Evolutionary conservation across 345 rosid species (phyloP).

Genomic region (Salix arbutifolia): DNA sequence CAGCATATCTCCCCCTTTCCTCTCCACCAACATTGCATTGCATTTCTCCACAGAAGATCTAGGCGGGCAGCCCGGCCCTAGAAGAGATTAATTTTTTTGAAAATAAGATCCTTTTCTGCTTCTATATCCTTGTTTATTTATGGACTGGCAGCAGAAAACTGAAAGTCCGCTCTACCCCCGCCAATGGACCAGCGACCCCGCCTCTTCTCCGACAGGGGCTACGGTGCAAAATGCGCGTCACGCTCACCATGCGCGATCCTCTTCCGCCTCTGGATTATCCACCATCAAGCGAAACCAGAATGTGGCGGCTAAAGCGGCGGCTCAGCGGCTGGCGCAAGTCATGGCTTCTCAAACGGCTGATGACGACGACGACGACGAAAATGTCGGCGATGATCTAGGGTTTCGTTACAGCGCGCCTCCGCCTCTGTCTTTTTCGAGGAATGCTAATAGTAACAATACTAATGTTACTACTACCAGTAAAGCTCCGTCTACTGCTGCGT

Average conservation of each 20-base stretch:
- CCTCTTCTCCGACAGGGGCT: neutral
- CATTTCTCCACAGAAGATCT: neutral
- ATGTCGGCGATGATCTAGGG: conserved; percentile 64
- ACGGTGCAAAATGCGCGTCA: conserved; percentile 15
- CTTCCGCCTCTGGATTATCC: conserved; percentile 24
- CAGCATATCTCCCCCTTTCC: neutral
- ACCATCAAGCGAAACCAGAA: conserved; percentile 44
- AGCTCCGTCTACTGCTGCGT: neutral
- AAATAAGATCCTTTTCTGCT: neutral
- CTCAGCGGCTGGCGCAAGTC: conserved; percentile 86
- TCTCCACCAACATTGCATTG: neutral
- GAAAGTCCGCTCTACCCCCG: conserved; percentile 5
- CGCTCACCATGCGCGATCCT: conserved; percentile 22
- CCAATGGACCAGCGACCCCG: conserved; percentile 23
- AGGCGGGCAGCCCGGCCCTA: neutral
- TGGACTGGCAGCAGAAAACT: conserved; percentile 15
- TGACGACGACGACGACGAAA: conserved; percentile 58
- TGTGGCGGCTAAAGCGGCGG: conserved; percentile 88
- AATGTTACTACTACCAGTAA: neutral
- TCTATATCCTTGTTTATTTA: neutral
- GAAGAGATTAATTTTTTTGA: neutral
- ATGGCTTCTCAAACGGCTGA: conserved; percentile 87
- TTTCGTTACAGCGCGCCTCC: conserved; percentile 89
- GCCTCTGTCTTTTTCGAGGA: conserved; percentile 62
- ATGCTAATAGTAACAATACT: conserved; percentile 16